These are phyloP conservation scores for Pezicula neosporulosa DNA, from an alignment of 2,329 filamentous ascomycete species.

Conservation along the genomic window DNA sequence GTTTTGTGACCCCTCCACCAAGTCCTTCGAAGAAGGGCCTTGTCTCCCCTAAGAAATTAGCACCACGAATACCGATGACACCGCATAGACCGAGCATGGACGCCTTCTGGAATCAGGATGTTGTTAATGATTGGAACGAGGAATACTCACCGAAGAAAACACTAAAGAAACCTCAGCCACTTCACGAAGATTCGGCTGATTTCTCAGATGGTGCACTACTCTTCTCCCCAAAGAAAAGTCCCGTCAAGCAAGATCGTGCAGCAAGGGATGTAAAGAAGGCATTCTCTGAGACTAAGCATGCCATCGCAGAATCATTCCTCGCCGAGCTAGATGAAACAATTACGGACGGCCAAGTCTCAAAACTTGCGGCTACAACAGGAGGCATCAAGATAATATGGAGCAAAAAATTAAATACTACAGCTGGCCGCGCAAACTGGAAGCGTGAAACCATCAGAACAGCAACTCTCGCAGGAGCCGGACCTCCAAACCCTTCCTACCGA, in stretches of 20 bases:
- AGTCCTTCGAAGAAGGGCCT: slow-evolving; percentile 20
- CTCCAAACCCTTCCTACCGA: slow-evolving; percentile 25
- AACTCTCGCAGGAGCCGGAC: slow-evolving; percentile 9
- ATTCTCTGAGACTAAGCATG: slow-evolving; percentile 61
- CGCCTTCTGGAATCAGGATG: slow-evolving; percentile 55
- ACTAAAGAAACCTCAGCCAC: slow-evolving; percentile 23
- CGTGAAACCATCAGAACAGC: slow-evolving; percentile 47
- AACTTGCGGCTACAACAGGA: slow-evolving; percentile 59
- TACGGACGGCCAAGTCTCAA: slow-evolving; percentile 54
- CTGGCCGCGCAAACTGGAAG: slow-evolving; percentile 72
- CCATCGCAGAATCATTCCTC: slow-evolving; percentile 62
- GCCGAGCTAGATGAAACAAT: slow-evolving; percentile 64
- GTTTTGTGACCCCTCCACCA: slow-evolving; percentile 22
- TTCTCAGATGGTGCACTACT: slow-evolving; percentile 2
- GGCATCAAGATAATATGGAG: slow-evolving; percentile 72
- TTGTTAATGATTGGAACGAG: slow-evolving; percentile 62
- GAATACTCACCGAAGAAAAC: slow-evolving; percentile 51
- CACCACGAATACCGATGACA: slow-evolving; percentile 45
- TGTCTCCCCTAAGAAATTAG: slow-evolving; percentile 23
- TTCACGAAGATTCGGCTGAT: not conserved
- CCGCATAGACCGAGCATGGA: slow-evolving; percentile 52
- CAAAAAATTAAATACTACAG: slow-evolving; percentile 76
- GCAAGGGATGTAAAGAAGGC: slow-evolving; percentile 47
- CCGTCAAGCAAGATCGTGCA: slow-evolving; percentile 30
- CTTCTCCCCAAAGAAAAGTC: slow-evolving; percentile 25